phyloP scores from a whole-genome alignment of 306 rosid genomes.

The Cucumis cinereus region DNA sequence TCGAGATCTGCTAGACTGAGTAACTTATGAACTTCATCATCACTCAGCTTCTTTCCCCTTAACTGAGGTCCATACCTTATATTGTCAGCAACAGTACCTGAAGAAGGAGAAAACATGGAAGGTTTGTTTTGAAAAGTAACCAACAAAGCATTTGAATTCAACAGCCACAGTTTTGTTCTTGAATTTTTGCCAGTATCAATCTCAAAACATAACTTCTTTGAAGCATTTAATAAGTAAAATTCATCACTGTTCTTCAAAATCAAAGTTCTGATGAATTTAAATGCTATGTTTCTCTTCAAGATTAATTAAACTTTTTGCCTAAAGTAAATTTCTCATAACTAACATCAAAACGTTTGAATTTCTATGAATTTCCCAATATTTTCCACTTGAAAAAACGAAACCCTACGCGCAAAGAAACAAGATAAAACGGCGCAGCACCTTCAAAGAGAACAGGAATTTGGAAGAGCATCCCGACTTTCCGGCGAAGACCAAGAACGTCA shows the following conservation, averaged over 20 bases:
- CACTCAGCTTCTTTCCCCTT: slow-evolving; percentile 45
- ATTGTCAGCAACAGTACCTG: slow-evolving; percentile 83
- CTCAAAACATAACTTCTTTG: background rate
- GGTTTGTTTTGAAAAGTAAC: background rate
- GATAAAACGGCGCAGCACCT: slow-evolving; percentile 26
- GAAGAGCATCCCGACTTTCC: slow-evolving; percentile 90
- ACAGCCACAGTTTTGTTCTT: background rate
- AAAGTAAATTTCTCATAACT: background rate
- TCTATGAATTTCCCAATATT: background rate
- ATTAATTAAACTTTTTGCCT: background rate
- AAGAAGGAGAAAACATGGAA: background rate
- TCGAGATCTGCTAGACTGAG: slow-evolving; percentile 69
- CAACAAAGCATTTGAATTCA: background rate
- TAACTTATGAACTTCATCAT: slow-evolving; percentile 52
- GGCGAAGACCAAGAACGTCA: slow-evolving; percentile 74
- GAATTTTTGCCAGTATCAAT: background rate
- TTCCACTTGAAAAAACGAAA: background rate
- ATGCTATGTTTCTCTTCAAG: background rate
- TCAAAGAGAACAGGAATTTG: slow-evolving; percentile 86
- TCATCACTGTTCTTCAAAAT: background rate
- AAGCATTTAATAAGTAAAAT: background rate
- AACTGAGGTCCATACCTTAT: slow-evolving; percentile 74
- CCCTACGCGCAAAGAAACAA: background rate
- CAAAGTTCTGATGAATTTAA: background rate
- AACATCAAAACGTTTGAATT: background rate